These are phyloP conservation scores for Musa schizocarpa DNA, from an alignment of 176 grass and related monocot species.

Conservation along the genomic window DNA sequence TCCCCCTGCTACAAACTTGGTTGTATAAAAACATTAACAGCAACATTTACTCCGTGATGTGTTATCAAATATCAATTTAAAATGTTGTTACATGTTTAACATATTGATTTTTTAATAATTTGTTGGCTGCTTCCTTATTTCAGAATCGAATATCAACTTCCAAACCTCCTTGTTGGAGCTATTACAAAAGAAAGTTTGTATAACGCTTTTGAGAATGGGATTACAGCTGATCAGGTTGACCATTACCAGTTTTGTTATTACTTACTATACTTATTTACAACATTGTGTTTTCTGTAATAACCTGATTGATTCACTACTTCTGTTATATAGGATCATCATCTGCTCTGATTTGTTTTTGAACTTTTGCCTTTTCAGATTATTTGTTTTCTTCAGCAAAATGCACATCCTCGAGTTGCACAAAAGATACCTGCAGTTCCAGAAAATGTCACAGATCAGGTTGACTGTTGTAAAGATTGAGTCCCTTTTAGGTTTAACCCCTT, in stretches of 20 bases:
- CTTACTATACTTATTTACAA: no score
- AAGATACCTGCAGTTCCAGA: slow-evolving; percentile 60
- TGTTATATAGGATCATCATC: background rate
- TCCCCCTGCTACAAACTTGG: no score
- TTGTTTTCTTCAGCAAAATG: slow-evolving; percentile 88
- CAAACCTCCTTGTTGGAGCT: slow-evolving; percentile 81
- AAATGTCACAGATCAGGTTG: slow-evolving; percentile 84
- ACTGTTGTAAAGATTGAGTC: background rate
- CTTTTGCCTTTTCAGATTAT: slow-evolving; percentile 45
- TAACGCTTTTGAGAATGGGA: slow-evolving; percentile 86
- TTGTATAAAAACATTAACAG: no score
- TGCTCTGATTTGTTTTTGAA: background rate
- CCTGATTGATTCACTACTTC: background rate
- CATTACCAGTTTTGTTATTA: background rate
- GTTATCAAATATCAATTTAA: background rate
- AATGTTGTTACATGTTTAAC: background rate
- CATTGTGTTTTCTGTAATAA: no score
- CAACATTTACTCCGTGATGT: background rate
- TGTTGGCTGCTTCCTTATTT: background rate
- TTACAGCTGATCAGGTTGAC: slow-evolving; percentile 75
- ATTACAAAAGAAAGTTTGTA: slow-evolving; percentile 96
- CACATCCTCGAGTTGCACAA: slow-evolving; percentile 67
- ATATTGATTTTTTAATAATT: background rate
- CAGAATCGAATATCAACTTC: slow-evolving; percentile 93
- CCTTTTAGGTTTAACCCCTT: background rate